Evolutionary conservation across 2,329 filamentous ascomycete genomes (phyloP), one percentile per base, ranked within the genome.

Genomic region (Colletotrichum tamarilloi): DNA sequence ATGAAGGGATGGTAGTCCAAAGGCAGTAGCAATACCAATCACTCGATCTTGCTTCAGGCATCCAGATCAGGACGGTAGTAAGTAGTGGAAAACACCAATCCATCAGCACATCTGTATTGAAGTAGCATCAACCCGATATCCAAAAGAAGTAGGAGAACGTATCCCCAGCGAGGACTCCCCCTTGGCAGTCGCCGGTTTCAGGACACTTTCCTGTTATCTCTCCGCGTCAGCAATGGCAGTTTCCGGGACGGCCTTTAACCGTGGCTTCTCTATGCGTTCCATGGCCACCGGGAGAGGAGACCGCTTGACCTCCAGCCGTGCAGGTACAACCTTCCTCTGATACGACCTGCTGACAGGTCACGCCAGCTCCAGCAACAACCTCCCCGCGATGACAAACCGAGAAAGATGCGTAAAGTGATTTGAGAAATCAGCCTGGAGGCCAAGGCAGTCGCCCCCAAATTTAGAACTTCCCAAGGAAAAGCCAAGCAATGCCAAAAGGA

Each of bases 401-500:
- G 30, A 22, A 16, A 42, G 35, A 42, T 19, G 42, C 42, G 42
- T 5, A 14, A 28, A 22, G 7, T 9, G 38, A 14, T 42, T 5
- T 9, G 22, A 53, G 42, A 49, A n/a, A 22, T 14, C 53, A 26
- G 32, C 32, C 11, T 35, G 32, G 32, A 35, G 30, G 38, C 28
- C 69, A 35, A 64, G 38, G 24, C 66, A 19, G 38, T 42, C 32
- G 30, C 19, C 26, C 24, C 70, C 67, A 70, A 35, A 35, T 60
- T 56, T 60, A 60, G 60, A 73, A 60, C 1, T 28, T 24, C 28
- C 6, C 9, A 32, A 52, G 52, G 26, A 22, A 32, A 70, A 42
- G 49, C 71, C 62, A 52, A 71, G 62, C n/a, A 24, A 62, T 42
- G 49, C 24, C 19, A 26, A 49, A 57, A 55, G 22, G 6, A 42